These are phyloP conservation scores for Aspergillus cejpii DNA, from an alignment of 2,329 filamentous ascomycete species.

Conservation along the genomic window DNA sequence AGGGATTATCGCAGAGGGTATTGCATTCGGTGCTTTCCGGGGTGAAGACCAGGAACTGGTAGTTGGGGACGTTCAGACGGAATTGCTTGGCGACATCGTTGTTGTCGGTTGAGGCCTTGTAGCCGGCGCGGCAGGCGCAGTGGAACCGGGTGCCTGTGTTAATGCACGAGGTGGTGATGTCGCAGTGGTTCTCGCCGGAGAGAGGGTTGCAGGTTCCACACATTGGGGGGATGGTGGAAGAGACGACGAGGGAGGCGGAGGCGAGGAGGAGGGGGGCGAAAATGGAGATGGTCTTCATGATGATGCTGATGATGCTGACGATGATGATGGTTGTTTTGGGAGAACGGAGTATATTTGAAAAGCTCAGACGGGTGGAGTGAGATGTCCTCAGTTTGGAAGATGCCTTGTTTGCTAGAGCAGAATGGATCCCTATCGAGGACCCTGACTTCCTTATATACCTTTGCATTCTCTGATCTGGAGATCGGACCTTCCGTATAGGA, in stretches of 20 bases:
- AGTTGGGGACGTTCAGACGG: slow-evolving; percentile 35
- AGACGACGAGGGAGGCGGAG: slow-evolving; percentile 19
- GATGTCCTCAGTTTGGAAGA: neutral
- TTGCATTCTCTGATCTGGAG: neutral
- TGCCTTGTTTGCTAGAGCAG: neutral
- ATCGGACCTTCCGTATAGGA: neutral
- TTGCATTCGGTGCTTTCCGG: slow-evolving; percentile 33
- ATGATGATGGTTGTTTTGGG: no score
- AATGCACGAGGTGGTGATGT: slow-evolving; percentile 42
- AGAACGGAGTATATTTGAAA: neutral
- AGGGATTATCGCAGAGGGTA: slow-evolving; percentile 32
- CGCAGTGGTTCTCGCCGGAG: slow-evolving; percentile 37
- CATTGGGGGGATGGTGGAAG: slow-evolving; percentile 16
- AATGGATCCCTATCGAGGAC: neutral
- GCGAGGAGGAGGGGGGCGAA: slow-evolving; percentile 22
- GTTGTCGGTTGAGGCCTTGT: slow-evolving; percentile 32
- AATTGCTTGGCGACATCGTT: slow-evolving; percentile 30
- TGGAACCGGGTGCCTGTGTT: slow-evolving; percentile 38
- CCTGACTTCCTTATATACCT: slow-evolving; percentile 1
- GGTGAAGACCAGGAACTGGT: slow-evolving; percentile 37
- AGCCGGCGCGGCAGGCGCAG: slow-evolving; percentile 39
- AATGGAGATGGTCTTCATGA: slow-evolving; percentile 25
- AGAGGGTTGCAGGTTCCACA: slow-evolving; percentile 39
- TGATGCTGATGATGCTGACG: no score
- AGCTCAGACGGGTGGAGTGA: neutral